phyloP scores from a whole-genome alignment of 2,329 filamentous ascomycete species.

The Leptographium radiaticola region DNA sequence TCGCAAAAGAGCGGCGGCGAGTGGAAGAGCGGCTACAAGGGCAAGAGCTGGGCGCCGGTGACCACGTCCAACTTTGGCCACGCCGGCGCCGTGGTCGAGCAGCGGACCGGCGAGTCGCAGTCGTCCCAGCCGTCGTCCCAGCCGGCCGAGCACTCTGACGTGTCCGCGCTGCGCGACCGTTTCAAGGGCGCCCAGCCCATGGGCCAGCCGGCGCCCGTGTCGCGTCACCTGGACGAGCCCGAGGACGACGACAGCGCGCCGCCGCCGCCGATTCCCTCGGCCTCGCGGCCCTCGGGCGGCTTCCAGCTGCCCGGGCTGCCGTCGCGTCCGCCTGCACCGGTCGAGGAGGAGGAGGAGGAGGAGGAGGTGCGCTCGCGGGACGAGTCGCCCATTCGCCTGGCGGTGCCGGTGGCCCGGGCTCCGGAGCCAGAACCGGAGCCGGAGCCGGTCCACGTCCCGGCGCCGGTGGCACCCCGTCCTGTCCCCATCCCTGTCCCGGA shows the following conservation, averaged over 20 bases:
- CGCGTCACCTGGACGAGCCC: slow-evolving; percentile 20
- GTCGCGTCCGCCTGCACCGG: slow-evolving; percentile 36
- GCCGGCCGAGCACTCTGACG: slow-evolving; percentile 36
- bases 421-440: slow-evolving; percentile 19
- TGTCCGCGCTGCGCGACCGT: slow-evolving; percentile 66
- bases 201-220: slow-evolving; percentile 29
- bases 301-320: slow-evolving; percentile 71
- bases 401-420: slow-evolving; percentile 66
- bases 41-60: slow-evolving; percentile 82
- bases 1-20: slow-evolving; percentile 63
- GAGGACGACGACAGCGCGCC: slow-evolving; percentile 31
- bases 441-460: slow-evolving; percentile 17
- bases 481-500: slow-evolving; percentile 20
- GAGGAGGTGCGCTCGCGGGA: slow-evolving; percentile 37
- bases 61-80: slow-evolving; percentile 60
- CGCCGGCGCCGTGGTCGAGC: slow-evolving; percentile 38
- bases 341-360: slow-evolving; percentile 45
- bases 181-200: slow-evolving; percentile 70
- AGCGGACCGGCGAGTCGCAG: slow-evolving; percentile 47
- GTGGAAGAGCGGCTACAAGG: slow-evolving; percentile 85
- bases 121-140: slow-evolving; percentile 16
- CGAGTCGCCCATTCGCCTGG: slow-evolving; percentile 69
- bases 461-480: slow-evolving; percentile 33
- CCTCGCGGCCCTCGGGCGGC: slow-evolving; percentile 59
- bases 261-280: slow-evolving; percentile 47